Evolutionary conservation across 768 basidiomycete species (phyloP).

Genomic region (Kondoa malvinella): DNA sequence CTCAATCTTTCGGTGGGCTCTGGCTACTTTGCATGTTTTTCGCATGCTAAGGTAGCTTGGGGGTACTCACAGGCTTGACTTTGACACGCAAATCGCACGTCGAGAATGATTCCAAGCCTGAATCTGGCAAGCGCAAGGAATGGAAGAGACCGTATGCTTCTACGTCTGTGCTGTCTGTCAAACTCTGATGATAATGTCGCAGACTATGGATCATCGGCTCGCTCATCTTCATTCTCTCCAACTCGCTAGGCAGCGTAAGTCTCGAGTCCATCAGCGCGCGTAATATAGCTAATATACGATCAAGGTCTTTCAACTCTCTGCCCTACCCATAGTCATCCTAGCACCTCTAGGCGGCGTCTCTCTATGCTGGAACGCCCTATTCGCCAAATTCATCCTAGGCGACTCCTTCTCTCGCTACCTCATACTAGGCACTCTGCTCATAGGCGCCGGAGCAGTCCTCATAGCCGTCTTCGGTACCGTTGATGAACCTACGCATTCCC

Average conservation of each 20-base stretch:
- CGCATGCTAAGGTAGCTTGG: not conserved
- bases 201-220: constrained; percentile 81
- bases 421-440: constrained; percentile 63
- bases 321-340: constrained; percentile 82
- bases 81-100: constrained; percentile 89
- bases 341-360: constrained; percentile 78
- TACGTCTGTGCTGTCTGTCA: not conserved
- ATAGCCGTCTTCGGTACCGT: constrained; percentile 87
- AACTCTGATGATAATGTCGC: constrained; percentile 10
- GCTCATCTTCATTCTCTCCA: constrained; percentile 68
- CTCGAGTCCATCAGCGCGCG: not conserved
- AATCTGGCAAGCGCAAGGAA: constrained; percentile 48
- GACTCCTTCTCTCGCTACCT: constrained; percentile 72
- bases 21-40: not conserved
- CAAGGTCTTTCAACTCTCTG: constrained; percentile 67
- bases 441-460: constrained; percentile 71
- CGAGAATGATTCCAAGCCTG: constrained; percentile 55
- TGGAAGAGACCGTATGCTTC: constrained; percentile 56
- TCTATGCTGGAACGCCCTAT: constrained; percentile 67
- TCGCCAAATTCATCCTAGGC: constrained; percentile 64
- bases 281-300: not conserved
- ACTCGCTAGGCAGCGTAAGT: constrained; percentile 45
- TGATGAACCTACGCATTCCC: constrained; percentile 63
- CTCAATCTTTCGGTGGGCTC: constrained; percentile 58
- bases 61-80: constrained; percentile 43